Percentiles rank a stretch among this genome's conserved stretches.
Evolutionary conservation across 176 grass and related monocot genomes (phyloP).

Genomic region (Cenchrus purpureus): DNA sequence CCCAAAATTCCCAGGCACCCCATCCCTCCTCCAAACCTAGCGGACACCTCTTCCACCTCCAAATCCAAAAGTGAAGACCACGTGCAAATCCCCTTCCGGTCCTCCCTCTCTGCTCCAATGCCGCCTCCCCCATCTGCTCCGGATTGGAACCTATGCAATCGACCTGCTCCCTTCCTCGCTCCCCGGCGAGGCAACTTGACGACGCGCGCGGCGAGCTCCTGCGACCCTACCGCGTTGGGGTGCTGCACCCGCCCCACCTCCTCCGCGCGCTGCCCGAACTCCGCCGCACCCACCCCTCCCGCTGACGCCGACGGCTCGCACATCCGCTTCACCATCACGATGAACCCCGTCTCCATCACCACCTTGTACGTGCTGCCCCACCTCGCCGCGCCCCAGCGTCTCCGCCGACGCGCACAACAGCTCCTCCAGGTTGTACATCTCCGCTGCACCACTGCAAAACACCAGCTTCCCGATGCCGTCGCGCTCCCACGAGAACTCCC

Average conservation of each 20-base stretch:
- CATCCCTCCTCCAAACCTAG: too few relatives aligned
- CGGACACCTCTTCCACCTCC: too few relatives aligned
- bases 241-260: constrained; percentile 78
- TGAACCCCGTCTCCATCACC: constrained; percentile 96
- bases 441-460: constrained; percentile 72
- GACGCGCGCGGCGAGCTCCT: constrained; percentile 10
- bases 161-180: too few relatives aligned
- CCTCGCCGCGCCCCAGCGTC: constrained; percentile 79
- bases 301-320: constrained; percentile 47
- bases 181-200: too few relatives aligned
- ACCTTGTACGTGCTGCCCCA: constrained; percentile 95
- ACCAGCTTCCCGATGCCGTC: constrained; percentile 83
- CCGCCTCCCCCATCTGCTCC: too few relatives aligned
- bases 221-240: constrained; percentile 77
- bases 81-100: too few relatives aligned
- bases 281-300: constrained; percentile 22
- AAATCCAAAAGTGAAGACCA: too few relatives aligned
- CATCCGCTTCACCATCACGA: constrained; percentile 98
- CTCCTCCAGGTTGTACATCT: constrained; percentile 61
- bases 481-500: constrained; percentile 80
- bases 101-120: too few relatives aligned
- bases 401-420: too few relatives aligned
- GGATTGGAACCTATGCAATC: too few relatives aligned
- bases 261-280: constrained; percentile 63
- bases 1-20: too few relatives aligned